phyloP scores from a whole-genome alignment of 1,139 yeast genomes.

The Yamadazyma sp. region DNA sequence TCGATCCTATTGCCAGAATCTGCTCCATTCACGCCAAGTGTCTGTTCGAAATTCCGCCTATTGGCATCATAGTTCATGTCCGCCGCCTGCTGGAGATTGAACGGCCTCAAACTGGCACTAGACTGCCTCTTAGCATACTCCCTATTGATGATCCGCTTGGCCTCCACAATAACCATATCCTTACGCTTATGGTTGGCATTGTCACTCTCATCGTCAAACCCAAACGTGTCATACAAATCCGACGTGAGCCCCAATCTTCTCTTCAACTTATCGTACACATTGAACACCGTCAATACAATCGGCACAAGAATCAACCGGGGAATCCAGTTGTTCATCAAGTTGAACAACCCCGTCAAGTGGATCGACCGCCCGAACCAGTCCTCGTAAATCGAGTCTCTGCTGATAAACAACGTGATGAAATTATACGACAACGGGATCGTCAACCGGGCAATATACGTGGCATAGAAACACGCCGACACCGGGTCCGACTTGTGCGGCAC shows the following conservation, averaged over 20 bases:
- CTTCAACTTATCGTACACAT: slow-evolving; percentile 66
- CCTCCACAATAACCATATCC: slow-evolving; percentile 43
- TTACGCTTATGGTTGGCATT: slow-evolving; percentile 25
- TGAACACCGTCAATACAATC: slow-evolving; percentile 59
- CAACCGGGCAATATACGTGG: slow-evolving; percentile 78
- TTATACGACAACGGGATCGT: slow-evolving; percentile 83
- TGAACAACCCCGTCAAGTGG: slow-evolving; percentile 73
- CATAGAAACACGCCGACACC: slow-evolving; percentile 72
- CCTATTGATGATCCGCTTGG: slow-evolving; percentile 39
- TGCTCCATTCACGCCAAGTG: background rate
- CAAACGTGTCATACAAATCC: slow-evolving; percentile 59
- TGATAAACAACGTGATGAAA: slow-evolving; percentile 64
- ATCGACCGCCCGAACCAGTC: slow-evolving; percentile 72
- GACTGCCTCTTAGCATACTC: slow-evolving; percentile 31
- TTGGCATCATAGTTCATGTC: slow-evolving; percentile 33
- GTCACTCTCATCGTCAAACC: slow-evolving; percentile 38
- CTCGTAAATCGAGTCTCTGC: slow-evolving; percentile 48
- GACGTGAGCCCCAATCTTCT: slow-evolving; percentile 42
- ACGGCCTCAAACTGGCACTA: slow-evolving; percentile 26
- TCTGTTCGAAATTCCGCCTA: slow-evolving; percentile 25
- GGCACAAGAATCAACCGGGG: slow-evolving; percentile 76
- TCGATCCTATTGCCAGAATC: slow-evolving; percentile 12
- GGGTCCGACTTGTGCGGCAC: slow-evolving; percentile 71
- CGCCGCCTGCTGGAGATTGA: slow-evolving; percentile 26
- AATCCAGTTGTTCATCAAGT: slow-evolving; percentile 67